These are phyloP conservation scores for Drechslera avenae DNA, from an alignment of 2,329 filamentous ascomycete genomes.

Conservation along the genomic window DNA sequence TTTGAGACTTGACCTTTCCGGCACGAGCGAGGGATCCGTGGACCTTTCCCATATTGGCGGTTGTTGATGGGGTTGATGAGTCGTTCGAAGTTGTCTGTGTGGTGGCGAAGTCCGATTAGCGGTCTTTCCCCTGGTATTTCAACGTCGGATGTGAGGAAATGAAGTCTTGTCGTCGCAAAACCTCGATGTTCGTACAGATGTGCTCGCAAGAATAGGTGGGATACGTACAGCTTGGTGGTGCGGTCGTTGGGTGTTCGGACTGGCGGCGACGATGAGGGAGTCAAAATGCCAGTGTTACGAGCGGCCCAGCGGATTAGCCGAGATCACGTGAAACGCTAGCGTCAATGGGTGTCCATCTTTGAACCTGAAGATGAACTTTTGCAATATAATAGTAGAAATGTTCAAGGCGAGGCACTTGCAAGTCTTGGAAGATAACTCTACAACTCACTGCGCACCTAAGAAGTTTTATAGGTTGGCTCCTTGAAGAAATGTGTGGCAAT, in stretches of 20 bases:
- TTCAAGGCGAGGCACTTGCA: no score
- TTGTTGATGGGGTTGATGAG: conserved; percentile 41
- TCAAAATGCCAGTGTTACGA: conserved; percentile 19
- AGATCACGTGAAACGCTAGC: conserved; percentile 27
- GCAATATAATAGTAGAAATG: no score
- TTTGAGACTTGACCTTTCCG: conserved; percentile 87
- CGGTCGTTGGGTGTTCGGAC: conserved; percentile 41
- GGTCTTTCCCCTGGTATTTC: conserved; percentile 12
- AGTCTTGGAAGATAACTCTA: no score
- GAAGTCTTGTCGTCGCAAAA: conserved; percentile 10
- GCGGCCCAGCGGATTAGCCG: conserved; percentile 25
- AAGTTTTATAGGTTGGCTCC: no score
- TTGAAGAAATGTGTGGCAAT: no score
- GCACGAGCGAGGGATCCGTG: conserved; percentile 94
- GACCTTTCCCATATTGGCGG: conserved; percentile 84
- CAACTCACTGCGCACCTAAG: no score
- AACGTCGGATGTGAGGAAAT: not conserved
- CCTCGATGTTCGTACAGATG: conserved; percentile 3
- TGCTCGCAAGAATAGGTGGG: conserved; percentile 10
- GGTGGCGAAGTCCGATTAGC: conserved; percentile 42
- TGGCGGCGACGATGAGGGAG: conserved; percentile 30
- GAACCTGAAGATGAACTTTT: no score
- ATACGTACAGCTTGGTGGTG: conserved; percentile 45
- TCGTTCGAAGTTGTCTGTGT: conserved; percentile 33
- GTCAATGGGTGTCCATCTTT: not conserved